Percentiles rank a stretch among this genome's conserved stretches.
These are phyloP conservation scores for Glycyrrhiza uralensis DNA, from an alignment of 306 rosid species.

Conservation along the genomic window DNA sequence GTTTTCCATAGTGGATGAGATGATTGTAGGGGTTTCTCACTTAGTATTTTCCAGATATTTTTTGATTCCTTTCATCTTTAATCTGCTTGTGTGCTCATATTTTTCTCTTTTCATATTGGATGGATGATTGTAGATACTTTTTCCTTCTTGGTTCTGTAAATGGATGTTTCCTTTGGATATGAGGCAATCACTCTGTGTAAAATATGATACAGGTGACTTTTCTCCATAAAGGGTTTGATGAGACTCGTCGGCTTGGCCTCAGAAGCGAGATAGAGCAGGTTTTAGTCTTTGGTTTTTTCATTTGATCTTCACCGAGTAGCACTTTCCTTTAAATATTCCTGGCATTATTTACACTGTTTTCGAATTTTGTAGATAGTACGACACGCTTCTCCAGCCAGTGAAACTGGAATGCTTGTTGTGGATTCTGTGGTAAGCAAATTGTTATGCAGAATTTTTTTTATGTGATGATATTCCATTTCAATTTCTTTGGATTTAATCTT, in stretches of 20 bases:
- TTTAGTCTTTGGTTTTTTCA: conserved; percentile 10
- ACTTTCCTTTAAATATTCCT: conserved; percentile 15
- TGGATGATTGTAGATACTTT: background rate
- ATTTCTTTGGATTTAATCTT: conserved; percentile 24
- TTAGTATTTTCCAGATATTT: background rate
- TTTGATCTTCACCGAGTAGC: background rate
- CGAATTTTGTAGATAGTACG: conserved; percentile 69
- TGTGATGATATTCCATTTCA: conserved; percentile 7
- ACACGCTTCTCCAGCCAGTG: conserved; percentile 68
- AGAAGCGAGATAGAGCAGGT: conserved; percentile 94
- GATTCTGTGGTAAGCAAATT: conserved; percentile 76
- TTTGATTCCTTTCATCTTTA: background rate
- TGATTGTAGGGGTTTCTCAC: background rate
- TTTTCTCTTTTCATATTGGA: background rate
- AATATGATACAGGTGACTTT: conserved; percentile 64
- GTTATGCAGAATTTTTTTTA: background rate
- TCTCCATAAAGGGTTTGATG: conserved; percentile 96
- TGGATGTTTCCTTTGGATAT: background rate
- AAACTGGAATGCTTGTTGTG: conserved; percentile 98
- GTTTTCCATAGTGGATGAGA: background rate
- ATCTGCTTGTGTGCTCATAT: background rate
- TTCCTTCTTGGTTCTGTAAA: background rate
- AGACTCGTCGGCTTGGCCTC: conserved; percentile 93
- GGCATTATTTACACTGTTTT: conserved; percentile 22
- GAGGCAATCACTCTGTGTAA: conserved; percentile 9